Percentiles rank a stretch among this genome's conserved stretches.
Evolutionary conservation across 495 filamentous ascomycete species (phyloP).

Genomic region (Trichoderma reesei): DNA sequence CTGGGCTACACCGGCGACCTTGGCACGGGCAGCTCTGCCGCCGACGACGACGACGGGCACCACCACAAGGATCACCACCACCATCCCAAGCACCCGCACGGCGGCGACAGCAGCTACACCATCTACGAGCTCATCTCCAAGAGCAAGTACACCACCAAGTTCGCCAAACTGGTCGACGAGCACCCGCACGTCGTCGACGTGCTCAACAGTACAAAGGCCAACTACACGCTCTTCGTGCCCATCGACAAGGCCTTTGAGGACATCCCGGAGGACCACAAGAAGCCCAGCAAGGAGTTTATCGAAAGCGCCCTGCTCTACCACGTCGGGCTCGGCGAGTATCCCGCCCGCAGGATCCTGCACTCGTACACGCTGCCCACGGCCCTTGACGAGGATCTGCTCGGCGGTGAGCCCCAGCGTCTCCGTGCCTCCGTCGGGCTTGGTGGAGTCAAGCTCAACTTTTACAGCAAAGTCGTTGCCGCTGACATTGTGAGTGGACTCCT

Average conservation of each 20-base stretch:
- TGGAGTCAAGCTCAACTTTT: constrained; percentile 62
- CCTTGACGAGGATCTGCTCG: constrained; percentile 43
- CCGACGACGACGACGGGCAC: no score
- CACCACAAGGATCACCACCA: no score
- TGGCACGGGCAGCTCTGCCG: background rate
- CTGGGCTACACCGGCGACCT: constrained; percentile 20
- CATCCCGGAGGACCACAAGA: constrained; percentile 43
- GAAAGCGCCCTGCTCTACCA: constrained; percentile 63
- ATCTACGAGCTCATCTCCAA: constrained; percentile 63
- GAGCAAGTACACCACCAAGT: constrained; percentile 63
- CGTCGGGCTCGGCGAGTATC: constrained; percentile 49
- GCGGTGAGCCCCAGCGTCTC: constrained; percentile 56
- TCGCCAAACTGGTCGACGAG: constrained; percentile 57
- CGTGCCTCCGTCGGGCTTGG: constrained; percentile 44
- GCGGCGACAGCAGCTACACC: constrained; percentile 44
- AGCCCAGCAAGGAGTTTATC: constrained; percentile 52
- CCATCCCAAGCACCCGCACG: background rate
- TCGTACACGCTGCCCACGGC: constrained; percentile 61
- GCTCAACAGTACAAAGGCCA: constrained; percentile 61
- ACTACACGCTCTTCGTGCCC: constrained; percentile 70
- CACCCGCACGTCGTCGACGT: constrained; percentile 53
- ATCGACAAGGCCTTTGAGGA: constrained; percentile 60
- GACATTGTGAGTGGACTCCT: constrained; percentile 47
- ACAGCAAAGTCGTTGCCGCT: constrained; percentile 49
- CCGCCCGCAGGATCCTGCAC: constrained; percentile 43